Evolutionary conservation across 108 stramenopile species (phyloP), one percentile per base, ranked within the genome.

Genomic region (Bacterosira constricta): DNA sequence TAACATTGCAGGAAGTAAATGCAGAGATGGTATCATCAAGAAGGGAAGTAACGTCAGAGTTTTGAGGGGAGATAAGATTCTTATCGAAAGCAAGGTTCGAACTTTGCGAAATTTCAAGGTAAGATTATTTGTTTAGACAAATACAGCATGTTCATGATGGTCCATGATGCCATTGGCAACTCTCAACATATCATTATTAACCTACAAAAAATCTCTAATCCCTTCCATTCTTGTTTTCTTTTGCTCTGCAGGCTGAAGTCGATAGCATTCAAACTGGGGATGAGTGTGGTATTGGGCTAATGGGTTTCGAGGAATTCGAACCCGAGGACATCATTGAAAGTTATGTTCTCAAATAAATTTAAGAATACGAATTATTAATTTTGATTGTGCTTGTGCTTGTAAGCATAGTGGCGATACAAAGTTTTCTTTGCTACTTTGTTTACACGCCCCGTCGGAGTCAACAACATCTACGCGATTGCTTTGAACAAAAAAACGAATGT

Each of bases 281-380:
- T 62, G 98, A 98, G 69, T 99, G 98, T 58, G 98, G 98, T 67
- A 96, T 99, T 71, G 91, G 90, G 35, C 81, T 97, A 26, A 34
- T 85, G 25, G 87, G 76, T 46, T 99, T 93, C 81, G 96, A 97
- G 78, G 94, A 94, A 35, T 97, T 95, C 78, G 58, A 96, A 83
- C 76, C 87, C 39, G 97, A 87, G 39, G 98, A 99, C 82, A 63
- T 94, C 39, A 96, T 99, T 73, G 98, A 99, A 84, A 94, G 97
- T 80, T 99, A 96, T 69, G 89, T 91, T 42, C 91, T 86, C 21
- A 82, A 88, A 80, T 69, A 75, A 42, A 73, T n/a, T n/a, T n/a
- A n/a, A n/a, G n/a, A n/a, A n/a, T 56, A 39, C 67, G 71, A 57
- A 58, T 30, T n/a, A n/a, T n/a, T n/a, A n/a, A n/a, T n/a, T n/a